phyloP scores from a whole-genome alignment of 2,329 filamentous ascomycete species.

The Teratosphaeria viscida region DNA sequence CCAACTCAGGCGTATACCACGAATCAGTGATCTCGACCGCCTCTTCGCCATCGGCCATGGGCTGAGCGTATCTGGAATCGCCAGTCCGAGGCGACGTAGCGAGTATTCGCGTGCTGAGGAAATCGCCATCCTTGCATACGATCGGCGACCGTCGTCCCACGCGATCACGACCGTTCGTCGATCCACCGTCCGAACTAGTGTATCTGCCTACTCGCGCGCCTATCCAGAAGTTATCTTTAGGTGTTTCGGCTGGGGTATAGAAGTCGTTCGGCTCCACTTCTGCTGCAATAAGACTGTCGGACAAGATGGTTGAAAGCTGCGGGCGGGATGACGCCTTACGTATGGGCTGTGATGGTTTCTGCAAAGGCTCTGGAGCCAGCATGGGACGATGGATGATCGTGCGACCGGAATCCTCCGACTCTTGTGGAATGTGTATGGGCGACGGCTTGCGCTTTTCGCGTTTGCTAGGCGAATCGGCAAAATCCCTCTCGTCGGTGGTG shows the following conservation, averaged over 20 bases:
- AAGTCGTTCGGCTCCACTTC: constrained; percentile 1
- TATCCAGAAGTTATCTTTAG: constrained; percentile 12
- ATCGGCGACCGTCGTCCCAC: constrained; percentile 12
- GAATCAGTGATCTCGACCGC: constrained; percentile 23
- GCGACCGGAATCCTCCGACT: constrained; percentile 9
- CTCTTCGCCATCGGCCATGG: constrained; percentile 10
- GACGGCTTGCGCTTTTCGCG: constrained; percentile 8
- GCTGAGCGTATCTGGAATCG: not conserved
- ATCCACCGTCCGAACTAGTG: not conserved
- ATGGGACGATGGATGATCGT: constrained; percentile 7
- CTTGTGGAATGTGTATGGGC: constrained; percentile 7
- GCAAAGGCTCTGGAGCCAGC: not conserved
- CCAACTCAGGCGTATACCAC: constrained; percentile 20
- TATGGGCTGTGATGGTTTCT: constrained; percentile 1
- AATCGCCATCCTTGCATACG: constrained; percentile 23
- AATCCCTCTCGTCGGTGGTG: constrained; percentile 10
- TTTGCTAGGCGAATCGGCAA: constrained; percentile 8
- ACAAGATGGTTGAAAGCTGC: constrained; percentile 17
- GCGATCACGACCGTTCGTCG: not conserved
- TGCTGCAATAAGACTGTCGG: constrained; percentile 12
- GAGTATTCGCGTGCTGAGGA: constrained; percentile 4
- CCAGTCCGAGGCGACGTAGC: not conserved
- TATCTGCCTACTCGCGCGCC: not conserved
- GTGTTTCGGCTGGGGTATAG: constrained; percentile 1
- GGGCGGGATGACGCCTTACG: constrained; percentile 10